phyloP scores from a whole-genome alignment of 2,329 filamentous ascomycete species.

The Cladobotryum mycophilum region DNA sequence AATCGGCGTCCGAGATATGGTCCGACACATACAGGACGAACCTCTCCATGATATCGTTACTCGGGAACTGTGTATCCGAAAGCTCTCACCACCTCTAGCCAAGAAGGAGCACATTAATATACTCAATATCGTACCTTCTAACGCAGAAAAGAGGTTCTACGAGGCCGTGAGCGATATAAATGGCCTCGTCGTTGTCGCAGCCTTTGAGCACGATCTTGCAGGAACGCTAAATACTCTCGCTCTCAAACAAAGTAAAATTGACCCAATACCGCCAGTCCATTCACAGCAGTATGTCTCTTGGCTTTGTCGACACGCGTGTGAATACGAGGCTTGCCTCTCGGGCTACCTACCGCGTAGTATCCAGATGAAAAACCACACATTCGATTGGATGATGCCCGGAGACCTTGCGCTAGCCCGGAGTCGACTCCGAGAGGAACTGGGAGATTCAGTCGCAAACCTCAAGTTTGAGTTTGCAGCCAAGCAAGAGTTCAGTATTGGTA shows the following conservation, averaged over 20 bases:
- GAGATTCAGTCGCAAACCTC: neutral
- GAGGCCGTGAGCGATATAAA: conserved; percentile 26
- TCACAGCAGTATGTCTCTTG: conserved; percentile 13
- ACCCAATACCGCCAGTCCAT: neutral
- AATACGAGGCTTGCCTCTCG: conserved; percentile 18
- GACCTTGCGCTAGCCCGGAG: conserved; percentile 15
- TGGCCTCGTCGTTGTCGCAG: conserved; percentile 20
- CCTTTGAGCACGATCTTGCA: conserved; percentile 16
- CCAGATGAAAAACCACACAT: conserved; percentile 22
- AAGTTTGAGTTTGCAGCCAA: neutral
- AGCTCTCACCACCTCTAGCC: conserved; percentile 3
- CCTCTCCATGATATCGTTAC: conserved; percentile 14
- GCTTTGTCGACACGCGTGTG: conserved; percentile 22
- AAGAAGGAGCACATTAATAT: neutral
- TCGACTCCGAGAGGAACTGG: conserved; percentile 8
- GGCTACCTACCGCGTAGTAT: conserved; percentile 20
- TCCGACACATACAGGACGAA: conserved; percentile 20
- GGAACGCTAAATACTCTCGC: conserved; percentile 13
- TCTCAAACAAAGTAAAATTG: neutral
- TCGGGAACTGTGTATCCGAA: conserved; percentile 12
- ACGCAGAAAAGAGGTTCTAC: conserved; percentile 10
- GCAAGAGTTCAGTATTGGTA: neutral
- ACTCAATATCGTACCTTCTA: conserved; percentile 11
- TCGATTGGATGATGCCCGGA: conserved; percentile 20
- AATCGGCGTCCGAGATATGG: conserved; percentile 16